Base-by-base conservation (phyloP, 2,329 filamentous ascomycete species). In the Penicillium palitans region DNA sequence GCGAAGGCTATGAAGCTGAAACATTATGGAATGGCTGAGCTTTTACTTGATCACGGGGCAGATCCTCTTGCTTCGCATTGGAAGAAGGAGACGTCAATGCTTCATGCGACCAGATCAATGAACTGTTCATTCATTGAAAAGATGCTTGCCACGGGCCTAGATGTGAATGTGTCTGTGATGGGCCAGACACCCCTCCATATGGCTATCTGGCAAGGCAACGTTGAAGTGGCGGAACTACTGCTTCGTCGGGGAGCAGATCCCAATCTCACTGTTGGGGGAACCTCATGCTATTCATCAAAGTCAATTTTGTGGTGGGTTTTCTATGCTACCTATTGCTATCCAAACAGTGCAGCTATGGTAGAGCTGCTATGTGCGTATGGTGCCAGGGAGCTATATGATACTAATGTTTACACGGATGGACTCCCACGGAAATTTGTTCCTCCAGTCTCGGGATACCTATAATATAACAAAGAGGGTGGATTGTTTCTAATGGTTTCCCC, bases 211-310 rank as follows among this genome's bases (percentile, higher is more conserved):
- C 12, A 24, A 27, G 3, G 35, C 8, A 37, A 50, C 9, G 21
- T 25, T 7, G 45, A 50, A 19, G 29, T 50, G 27, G 37, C 21
- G 2, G 52, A 49, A n/a, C 27, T 49, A 19, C 29, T 55, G 10
- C 53, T 50, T 50, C 45, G 45, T 19, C 12, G 37, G n/a, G 53
- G 52, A 50, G 45, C 52, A 42, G 9, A 49, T 33, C 35, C 44
- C 3, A 55, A 41, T 21, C n/a, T 19, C n/a, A 19, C 21, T 5
- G 15, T 49, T 15, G 44, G 25, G 17, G 35, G 21, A 4, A 12
- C 19, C 7, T 17, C 37, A 7, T 12, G 17, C 17, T 24, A 10
- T 49, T 37, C 53, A 44, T n/a, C 19, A 4, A 24, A n/a, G 3
- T 35, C 37, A 21, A 27, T 33, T 6, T 7, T 53, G 5, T n/a